Percentiles rank a stretch among this genome's conserved stretches.
Evolutionary conservation across 2,329 filamentous ascomycete genomes (phyloP).

Genomic region (Alternaria novae-zelandiae): DNA sequence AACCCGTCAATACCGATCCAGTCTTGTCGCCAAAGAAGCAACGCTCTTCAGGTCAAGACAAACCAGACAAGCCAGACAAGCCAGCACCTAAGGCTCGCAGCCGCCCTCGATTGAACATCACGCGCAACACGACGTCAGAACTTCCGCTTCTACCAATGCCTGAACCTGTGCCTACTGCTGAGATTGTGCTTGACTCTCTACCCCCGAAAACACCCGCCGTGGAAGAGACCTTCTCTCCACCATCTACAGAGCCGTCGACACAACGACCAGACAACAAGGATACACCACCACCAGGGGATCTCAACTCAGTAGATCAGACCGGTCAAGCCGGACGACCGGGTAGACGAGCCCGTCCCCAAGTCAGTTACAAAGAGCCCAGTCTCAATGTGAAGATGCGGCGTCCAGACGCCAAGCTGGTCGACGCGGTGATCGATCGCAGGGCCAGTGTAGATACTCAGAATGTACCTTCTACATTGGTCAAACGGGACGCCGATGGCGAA

Average conservation of each 20-base stretch:
- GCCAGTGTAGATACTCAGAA: slow-evolving; percentile 35
- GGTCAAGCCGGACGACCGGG: slow-evolving; percentile 49
- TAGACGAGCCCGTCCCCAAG: slow-evolving; percentile 53
- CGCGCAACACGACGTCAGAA: slow-evolving; percentile 30
- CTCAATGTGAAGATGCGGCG: slow-evolving; percentile 58
- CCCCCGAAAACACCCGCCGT: slow-evolving; percentile 49
- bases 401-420: slow-evolving; percentile 54
- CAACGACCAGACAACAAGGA: slow-evolving; percentile 47
- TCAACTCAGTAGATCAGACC: slow-evolving; percentile 43
- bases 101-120: slow-evolving; percentile 33
- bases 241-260: slow-evolving; percentile 51
- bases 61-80: slow-evolving; percentile 35
- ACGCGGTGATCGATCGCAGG: slow-evolving; percentile 49
- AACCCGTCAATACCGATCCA: slow-evolving; percentile 58
- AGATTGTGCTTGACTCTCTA: slow-evolving; percentile 45
- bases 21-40: slow-evolving; percentile 52
- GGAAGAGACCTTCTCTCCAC: slow-evolving; percentile 53
- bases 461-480: slow-evolving; percentile 32
- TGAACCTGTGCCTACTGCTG: slow-evolving; percentile 31
- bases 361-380: slow-evolving; percentile 59
- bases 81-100: slow-evolving; percentile 26
- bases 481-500: slow-evolving; percentile 34
- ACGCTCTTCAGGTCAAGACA: slow-evolving; percentile 31
- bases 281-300: slow-evolving; percentile 53
- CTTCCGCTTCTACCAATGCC: slow-evolving; percentile 27